phyloP scores from a whole-genome alignment of 2,329 filamentous ascomycete species.

The Aspergillus sp. region DNA sequence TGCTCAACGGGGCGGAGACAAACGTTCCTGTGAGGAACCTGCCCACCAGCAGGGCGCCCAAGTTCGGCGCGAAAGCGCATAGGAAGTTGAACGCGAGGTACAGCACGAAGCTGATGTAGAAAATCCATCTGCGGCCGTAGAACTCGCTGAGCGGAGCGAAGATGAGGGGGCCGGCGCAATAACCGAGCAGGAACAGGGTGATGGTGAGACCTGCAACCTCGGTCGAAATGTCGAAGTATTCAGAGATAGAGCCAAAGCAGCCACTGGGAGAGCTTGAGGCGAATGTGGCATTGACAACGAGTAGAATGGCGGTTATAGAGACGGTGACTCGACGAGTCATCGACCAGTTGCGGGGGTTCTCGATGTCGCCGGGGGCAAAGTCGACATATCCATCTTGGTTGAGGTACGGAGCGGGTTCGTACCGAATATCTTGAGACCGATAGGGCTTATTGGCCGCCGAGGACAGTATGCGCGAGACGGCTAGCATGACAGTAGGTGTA shows the following conservation, averaged over 20 bases:
- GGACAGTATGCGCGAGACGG: conserved; percentile 40
- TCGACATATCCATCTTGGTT: conserved; percentile 44
- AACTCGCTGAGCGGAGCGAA: conserved; percentile 61
- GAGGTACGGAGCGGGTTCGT: conserved; percentile 33
- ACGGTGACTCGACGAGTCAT: conserved; percentile 25
- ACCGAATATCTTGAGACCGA: conserved; percentile 31
- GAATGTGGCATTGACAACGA: conserved; percentile 48
- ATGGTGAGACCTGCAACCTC: conserved; percentile 49
- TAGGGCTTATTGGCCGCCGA: conserved; percentile 46
- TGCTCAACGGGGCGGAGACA: conserved; percentile 39
- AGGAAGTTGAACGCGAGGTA: conserved; percentile 38
- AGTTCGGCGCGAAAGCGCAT: conserved; percentile 48
- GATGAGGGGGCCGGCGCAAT: conserved; percentile 51
- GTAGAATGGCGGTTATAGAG: conserved; percentile 4
- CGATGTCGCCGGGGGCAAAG: conserved; percentile 43
- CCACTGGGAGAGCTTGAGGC: conserved; percentile 14
- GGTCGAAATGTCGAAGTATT: conserved; percentile 40
- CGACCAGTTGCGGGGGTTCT: conserved; percentile 54
- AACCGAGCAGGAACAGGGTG: conserved; percentile 55
- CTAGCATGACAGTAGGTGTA: conserved; percentile 24
- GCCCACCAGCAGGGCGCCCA: conserved; percentile 44
- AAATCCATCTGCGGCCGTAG: conserved; percentile 44
- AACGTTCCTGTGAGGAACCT: conserved; percentile 49
- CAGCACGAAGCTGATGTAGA: conserved; percentile 32
- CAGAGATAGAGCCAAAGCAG: conserved; percentile 21